A percentile compares a stretch with the other conserved stretches of the same genome.
Conservation (phyloP, 306 rosid genomes). For the Chamaecrista fasciculata region DNA sequence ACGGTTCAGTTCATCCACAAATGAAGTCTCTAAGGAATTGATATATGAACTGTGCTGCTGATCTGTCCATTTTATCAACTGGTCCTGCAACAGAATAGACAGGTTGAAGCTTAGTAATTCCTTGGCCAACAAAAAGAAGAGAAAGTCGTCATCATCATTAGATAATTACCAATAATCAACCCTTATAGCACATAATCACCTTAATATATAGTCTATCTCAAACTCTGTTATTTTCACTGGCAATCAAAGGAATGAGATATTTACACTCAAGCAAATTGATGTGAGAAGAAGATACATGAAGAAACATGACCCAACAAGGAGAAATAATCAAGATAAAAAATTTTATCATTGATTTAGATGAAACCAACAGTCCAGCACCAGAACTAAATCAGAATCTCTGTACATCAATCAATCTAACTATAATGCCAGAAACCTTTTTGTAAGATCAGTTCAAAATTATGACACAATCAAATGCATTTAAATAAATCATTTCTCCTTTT, state of each 20-base stretch:
- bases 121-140: constrained; percentile 27
- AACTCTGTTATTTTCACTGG: background rate
- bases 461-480: constrained; percentile 3
- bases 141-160: background rate
- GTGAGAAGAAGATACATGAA: constrained; percentile 15
- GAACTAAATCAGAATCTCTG: constrained; percentile 19
- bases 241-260: constrained; percentile 14
- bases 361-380: background rate
- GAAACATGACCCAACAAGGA: background rate
- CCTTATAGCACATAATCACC: background rate
- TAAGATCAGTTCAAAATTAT: constrained; percentile 22
- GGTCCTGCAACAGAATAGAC: constrained; percentile 41
- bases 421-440: constrained; percentile 12
- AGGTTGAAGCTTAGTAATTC: constrained; percentile 25
- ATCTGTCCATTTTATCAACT: constrained; percentile 69
- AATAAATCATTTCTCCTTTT: background rate
- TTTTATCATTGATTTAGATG: background rate
- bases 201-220: background rate
- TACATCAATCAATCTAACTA: background rate
- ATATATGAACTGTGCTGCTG: constrained; percentile 72
- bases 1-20: constrained; percentile 57
- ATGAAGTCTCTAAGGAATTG: constrained; percentile 76
- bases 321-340: background rate
- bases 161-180: background rate
- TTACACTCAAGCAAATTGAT: background rate